phyloP scores from a whole-genome alignment of 176 grass and related monocot genomes.

The Aegilops longissima region DNA sequence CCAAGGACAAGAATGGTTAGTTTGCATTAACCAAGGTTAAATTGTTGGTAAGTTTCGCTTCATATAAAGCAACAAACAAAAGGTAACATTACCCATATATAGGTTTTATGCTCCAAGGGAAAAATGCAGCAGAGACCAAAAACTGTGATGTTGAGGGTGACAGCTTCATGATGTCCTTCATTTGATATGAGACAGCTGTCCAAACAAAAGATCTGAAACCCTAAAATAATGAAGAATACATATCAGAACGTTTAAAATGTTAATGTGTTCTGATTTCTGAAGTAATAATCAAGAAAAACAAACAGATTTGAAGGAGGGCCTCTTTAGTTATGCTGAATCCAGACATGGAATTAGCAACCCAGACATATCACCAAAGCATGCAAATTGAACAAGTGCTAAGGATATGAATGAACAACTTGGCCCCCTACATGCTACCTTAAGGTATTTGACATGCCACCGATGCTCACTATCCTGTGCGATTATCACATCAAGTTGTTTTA shows the following conservation, averaged over 20 bases:
- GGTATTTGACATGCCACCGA: constrained; percentile 11
- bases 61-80: background rate
- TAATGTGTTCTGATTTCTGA: background rate
- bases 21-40: too few species aligned
- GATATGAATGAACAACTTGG: background rate
- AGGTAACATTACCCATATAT: constrained; percentile 59
- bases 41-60: background rate
- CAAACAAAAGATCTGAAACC: constrained; percentile 83
- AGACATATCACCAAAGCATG: background rate
- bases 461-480: background rate
- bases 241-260: background rate
- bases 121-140: constrained; percentile 66
- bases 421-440: background rate
- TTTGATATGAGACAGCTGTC: constrained; percentile 80
- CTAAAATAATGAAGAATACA: constrained; percentile 30
- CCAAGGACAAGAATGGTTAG: too few species aligned
- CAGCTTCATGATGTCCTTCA: constrained; percentile 79
- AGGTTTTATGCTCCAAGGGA: constrained; percentile 83
- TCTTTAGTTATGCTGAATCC: background rate
- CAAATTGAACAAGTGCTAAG: background rate
- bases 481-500: background rate
- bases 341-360: background rate
- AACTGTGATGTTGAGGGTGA: constrained; percentile 68
- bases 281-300: background rate
- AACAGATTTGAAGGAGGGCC: background rate